Evolutionary conservation across 768 basidiomycete genomes (phyloP).

Genomic region (Boletus reticulatus): DNA sequence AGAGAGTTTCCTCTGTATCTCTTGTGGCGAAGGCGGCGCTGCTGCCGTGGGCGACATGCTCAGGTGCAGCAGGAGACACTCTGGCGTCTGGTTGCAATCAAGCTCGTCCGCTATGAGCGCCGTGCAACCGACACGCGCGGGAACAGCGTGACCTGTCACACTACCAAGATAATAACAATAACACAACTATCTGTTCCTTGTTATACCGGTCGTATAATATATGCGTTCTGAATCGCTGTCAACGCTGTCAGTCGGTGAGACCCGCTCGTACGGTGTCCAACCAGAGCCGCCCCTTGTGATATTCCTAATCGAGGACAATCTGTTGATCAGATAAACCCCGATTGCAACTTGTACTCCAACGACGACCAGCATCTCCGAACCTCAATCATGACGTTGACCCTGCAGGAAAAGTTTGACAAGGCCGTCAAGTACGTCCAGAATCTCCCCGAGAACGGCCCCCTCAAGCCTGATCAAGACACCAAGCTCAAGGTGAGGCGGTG

Average conservation of each 20-base stretch:
- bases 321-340: slow-evolving; percentile 20
- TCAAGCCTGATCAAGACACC: slow-evolving; percentile 70
- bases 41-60: slow-evolving; percentile 30
- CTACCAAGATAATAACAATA: neutral
- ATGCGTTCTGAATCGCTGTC: neutral
- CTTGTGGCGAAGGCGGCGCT: slow-evolving; percentile 79
- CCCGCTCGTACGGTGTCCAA: neutral
- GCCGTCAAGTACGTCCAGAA: slow-evolving; percentile 62
- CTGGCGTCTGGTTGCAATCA: slow-evolving; percentile 12
- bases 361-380: slow-evolving; percentile 11
- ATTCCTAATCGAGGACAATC: slow-evolving; percentile 13
- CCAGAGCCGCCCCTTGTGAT: slow-evolving; percentile 6
- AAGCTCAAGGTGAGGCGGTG: slow-evolving; percentile 70
- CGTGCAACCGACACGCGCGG: slow-evolving; percentile 16
- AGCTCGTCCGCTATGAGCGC: slow-evolving; percentile 5
- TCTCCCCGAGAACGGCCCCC: slow-evolving; percentile 70
- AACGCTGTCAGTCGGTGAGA: neutral
- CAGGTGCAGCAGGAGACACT: slow-evolving; percentile 7
- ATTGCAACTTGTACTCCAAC: neutral
- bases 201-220: no score
- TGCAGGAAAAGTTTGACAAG: slow-evolving; percentile 65
- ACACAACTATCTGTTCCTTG: neutral
- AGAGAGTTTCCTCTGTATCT: slow-evolving; percentile 83
- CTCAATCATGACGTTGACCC: slow-evolving; percentile 48
- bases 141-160: slow-evolving; percentile 27